Conservation (phyloP, 2,329 filamentous ascomycete genomes). For the Bipolaris oryzae region DNA sequence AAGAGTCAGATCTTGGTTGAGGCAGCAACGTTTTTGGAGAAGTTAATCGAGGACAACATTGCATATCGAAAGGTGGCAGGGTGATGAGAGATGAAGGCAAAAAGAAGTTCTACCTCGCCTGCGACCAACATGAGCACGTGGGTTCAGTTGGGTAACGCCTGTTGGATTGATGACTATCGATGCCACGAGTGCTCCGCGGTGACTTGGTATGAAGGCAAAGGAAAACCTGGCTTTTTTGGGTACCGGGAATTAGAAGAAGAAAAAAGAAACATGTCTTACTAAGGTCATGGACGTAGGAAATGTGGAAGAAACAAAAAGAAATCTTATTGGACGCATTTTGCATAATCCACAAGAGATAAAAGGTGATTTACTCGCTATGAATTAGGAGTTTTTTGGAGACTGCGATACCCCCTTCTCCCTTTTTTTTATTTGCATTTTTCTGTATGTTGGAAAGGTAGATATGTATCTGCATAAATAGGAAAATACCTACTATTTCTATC, state of each 20-base stretch:
- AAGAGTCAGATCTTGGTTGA: constrained; percentile 81
- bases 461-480: neutral
- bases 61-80: constrained; percentile 13
- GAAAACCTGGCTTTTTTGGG: too few species aligned
- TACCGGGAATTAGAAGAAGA: too few species aligned
- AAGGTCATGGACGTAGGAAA: neutral
- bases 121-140: neutral
- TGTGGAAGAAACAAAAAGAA: neutral
- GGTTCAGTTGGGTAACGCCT: neutral
- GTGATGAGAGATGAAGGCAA: neutral
- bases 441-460: neutral
- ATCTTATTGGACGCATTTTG: too few species aligned
- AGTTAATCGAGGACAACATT: constrained; percentile 70
- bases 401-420: neutral
- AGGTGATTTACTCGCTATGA: neutral
- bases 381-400: constrained; percentile 5
- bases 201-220: neutral
- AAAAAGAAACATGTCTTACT: neutral
- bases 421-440: neutral
- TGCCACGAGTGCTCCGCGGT: neutral
- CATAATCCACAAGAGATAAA: too few species aligned
- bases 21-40: constrained; percentile 78
- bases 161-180: neutral
- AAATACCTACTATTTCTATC: neutral
- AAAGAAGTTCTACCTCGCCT: neutral